Base-by-base conservation (phyloP, 2,329 filamentous ascomycete species). In the Diaporthe vaccinii region DNA sequence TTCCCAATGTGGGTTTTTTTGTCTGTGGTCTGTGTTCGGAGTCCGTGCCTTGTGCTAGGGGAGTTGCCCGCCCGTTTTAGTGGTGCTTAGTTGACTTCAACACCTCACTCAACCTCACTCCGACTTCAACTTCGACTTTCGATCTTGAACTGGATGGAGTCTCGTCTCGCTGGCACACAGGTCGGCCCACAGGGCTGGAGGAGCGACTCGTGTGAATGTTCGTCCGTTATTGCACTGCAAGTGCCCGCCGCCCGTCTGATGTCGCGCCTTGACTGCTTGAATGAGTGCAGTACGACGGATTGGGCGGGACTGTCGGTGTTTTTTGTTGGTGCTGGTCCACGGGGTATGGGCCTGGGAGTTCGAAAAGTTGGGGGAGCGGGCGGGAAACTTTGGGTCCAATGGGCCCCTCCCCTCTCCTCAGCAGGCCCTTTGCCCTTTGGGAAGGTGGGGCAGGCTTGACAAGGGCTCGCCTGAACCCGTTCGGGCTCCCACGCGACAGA, bases 301-400 rank as follows among this genome's bases (percentile, higher is more conserved):
- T 68, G 62, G 62, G 62, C 62, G 62, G 62, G 62, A 51, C 62
- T 53, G 28, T 68, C 44, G 62, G 44, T 53, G 46, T 34, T 51
- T 68, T 39, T 68, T 68, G 65, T 53, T 68, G 65, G 46, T 68
- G 31, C 46, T 68, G 65, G 46, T 36, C 31, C 46, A 39, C 46
- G 46, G 31, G 46, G n/a, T 68, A 68, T 68, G 65, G 65, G 65
- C 65, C 65, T 55, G 17, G 49, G n/a, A 41, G 28, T 22, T 22
- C 34, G 34, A 55, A 68, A 69, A 69, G 65, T 55, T 69, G 65
- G 65, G 65, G 65, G 65, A 69, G 49, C 65, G 34, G 36, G 65
- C 65, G 65, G 65, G 34, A 69, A 68, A 68, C 46, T 68, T 68
- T 68, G 65, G 65, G 65, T 53, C 65, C 46, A 44, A 39, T 39